Evolutionary conservation across 495 filamentous ascomycete species (phyloP).

Genomic region (Penicillium soppii): DNA sequence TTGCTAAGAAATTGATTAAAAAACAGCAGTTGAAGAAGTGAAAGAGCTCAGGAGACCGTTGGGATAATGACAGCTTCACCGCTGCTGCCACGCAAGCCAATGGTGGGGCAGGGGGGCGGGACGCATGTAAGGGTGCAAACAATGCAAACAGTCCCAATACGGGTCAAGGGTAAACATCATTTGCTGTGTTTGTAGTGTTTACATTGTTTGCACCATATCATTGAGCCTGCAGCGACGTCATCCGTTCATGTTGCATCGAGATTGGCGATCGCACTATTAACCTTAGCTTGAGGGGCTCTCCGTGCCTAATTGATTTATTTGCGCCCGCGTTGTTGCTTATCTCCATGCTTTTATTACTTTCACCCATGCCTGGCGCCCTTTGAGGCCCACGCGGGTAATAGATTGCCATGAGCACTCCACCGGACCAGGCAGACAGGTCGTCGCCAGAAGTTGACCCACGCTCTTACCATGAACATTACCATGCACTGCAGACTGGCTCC

Average conservation of each 20-base stretch:
- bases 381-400: slow-evolving; percentile 5
- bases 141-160: slow-evolving; percentile 17
- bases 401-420: slow-evolving; percentile 33
- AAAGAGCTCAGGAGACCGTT: slow-evolving; percentile 5
- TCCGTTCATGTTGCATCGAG: slow-evolving; percentile 17
- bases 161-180: not conserved
- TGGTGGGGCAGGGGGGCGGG: not conserved
- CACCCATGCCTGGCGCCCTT: not conserved
- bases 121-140: slow-evolving; percentile 12
- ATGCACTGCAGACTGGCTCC: slow-evolving; percentile 42
- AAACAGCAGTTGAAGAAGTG: slow-evolving; percentile 11
- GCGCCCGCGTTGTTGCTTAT: slow-evolving; percentile 1
- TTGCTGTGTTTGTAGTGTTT: slow-evolving; percentile 1
- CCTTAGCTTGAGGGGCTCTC: not conserved
- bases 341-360: not conserved
- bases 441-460: slow-evolving; percentile 19
- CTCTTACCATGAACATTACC: slow-evolving; percentile 25
- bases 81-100: slow-evolving; percentile 22
- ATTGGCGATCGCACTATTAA: slow-evolving; percentile 16
- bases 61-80: slow-evolving; percentile 21
- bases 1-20: slow-evolving; percentile 1
- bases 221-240: slow-evolving; percentile 29
- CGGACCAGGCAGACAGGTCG: slow-evolving; percentile 13
- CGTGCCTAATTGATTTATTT: slow-evolving; percentile 10
- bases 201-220: not conserved